Conservation (phyloP, 2,329 filamentous ascomycete genomes). For the Phialophora expanda region DNA sequence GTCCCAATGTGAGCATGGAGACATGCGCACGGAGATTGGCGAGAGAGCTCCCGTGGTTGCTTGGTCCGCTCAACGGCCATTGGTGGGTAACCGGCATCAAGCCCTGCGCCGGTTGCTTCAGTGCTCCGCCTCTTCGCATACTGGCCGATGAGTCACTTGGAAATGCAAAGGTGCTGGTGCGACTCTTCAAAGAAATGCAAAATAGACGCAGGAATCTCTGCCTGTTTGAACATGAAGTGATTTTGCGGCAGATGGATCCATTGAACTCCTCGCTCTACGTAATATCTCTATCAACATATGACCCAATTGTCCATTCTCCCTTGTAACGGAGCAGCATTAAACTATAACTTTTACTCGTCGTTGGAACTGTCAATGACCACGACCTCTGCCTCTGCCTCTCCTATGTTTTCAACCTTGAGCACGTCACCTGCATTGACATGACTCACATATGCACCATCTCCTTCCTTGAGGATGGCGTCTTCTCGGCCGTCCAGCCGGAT, state of each 20-base stretch:
- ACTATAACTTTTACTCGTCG: slow-evolving; percentile 48
- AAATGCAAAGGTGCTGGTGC: neutral
- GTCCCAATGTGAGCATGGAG: neutral
- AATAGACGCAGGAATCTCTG: neutral
- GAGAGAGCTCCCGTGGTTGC: neutral
- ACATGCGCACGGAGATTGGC: neutral
- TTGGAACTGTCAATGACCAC: slow-evolving; percentile 64
- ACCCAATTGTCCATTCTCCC: neutral
- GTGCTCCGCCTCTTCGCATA: neutral
- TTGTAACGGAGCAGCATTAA: neutral
- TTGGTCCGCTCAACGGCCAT: slow-evolving; percentile 1
- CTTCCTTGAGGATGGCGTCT: slow-evolving; percentile 71
- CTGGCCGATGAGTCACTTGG: slow-evolving; percentile 2
- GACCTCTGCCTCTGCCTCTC: slow-evolving; percentile 72
- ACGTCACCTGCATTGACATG: slow-evolving; percentile 68
- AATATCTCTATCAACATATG: neutral
- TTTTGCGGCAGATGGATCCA: neutral
- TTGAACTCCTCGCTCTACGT: slow-evolving; percentile 9
- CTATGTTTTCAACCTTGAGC: slow-evolving; percentile 69
- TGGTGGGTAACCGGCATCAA: neutral
- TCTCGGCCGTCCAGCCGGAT: slow-evolving; percentile 71
- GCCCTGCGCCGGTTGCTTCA: neutral
- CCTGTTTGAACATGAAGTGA: neutral
- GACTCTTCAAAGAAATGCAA: neutral
- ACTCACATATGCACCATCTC: slow-evolving; percentile 80